Conservation (phyloP, 441 rosid genomes). For the Francoa sonchifolia region DNA sequence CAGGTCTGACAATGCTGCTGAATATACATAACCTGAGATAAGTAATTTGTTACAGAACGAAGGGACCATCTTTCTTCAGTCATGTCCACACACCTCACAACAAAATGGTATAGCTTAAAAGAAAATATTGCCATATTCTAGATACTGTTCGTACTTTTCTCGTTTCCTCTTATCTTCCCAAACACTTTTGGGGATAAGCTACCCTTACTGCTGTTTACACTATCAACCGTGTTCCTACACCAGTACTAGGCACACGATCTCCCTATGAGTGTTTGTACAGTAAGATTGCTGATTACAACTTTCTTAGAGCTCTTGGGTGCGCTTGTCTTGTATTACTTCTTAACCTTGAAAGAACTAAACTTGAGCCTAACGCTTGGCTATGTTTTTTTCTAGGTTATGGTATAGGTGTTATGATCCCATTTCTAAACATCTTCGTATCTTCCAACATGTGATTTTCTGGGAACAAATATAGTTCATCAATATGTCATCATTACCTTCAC, state of each 20-base stretch:
- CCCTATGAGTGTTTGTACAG: background rate
- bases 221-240: background rate
- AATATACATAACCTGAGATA: background rate
- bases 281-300: background rate
- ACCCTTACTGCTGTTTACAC: background rate
- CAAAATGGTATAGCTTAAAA: slow-evolving; percentile 1
- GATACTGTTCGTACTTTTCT: background rate
- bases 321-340: background rate
- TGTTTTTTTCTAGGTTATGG: background rate
- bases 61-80: background rate
- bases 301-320: background rate
- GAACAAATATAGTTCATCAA: background rate
- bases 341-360: background rate
- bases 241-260: background rate
- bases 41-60: background rate
- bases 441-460: background rate
- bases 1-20: background rate
- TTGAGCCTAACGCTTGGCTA: background rate
- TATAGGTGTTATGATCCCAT: background rate
- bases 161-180: background rate
- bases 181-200: slow-evolving; percentile 3
- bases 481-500: background rate
- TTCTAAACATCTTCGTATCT: background rate
- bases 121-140: background rate
- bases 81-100: slow-evolving; percentile 3